These are phyloP conservation scores for Sphagnum tenellum DNA, from an alignment of 225 moss, liverwort and hornwort genomes.

Conservation along the genomic window DNA sequence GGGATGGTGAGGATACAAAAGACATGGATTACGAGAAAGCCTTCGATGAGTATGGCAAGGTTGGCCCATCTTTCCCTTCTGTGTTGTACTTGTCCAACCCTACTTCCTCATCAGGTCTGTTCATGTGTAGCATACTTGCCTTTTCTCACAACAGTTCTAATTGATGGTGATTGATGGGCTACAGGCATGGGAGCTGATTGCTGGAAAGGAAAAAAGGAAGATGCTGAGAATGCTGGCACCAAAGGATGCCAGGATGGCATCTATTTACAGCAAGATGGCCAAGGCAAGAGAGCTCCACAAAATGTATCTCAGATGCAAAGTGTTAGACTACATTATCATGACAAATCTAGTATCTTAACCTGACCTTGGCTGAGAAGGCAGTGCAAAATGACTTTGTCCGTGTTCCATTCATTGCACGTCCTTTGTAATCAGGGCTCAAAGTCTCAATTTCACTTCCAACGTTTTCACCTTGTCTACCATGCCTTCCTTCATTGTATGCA, in stretches of 20 bases:
- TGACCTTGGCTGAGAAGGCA: too few species aligned
- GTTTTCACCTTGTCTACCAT: too few species aligned
- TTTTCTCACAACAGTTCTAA: too few species aligned
- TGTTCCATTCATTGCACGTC: background rate
- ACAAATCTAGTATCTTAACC: too few species aligned
- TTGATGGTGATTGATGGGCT: conserved; percentile 3
- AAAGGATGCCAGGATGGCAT: conserved; percentile 42
- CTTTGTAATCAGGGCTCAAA: background rate
- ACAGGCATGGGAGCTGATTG: conserved; percentile 80
- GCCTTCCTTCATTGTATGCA: too few species aligned
- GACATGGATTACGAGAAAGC: conserved; percentile 43
- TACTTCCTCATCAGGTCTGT: too few species aligned
- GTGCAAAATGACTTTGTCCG: too few species aligned
- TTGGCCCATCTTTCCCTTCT: conserved; percentile 8
- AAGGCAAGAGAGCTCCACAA: conserved; percentile 28
- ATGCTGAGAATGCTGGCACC: conserved; percentile 37
- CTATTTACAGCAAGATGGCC: conserved; percentile 70
- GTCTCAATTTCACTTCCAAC: too few species aligned
- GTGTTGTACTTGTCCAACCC: too few species aligned
- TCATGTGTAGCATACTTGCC: too few species aligned
- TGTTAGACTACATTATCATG: too few species aligned
- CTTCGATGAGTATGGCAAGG: conserved; percentile 40
- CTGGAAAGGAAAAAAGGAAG: conserved; percentile 19
- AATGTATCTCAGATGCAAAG: background rate
- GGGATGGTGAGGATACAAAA: conserved; percentile 15